Base-by-base conservation (phyloP, 306 rosid species). In the Prosopis cineraria region DNA sequence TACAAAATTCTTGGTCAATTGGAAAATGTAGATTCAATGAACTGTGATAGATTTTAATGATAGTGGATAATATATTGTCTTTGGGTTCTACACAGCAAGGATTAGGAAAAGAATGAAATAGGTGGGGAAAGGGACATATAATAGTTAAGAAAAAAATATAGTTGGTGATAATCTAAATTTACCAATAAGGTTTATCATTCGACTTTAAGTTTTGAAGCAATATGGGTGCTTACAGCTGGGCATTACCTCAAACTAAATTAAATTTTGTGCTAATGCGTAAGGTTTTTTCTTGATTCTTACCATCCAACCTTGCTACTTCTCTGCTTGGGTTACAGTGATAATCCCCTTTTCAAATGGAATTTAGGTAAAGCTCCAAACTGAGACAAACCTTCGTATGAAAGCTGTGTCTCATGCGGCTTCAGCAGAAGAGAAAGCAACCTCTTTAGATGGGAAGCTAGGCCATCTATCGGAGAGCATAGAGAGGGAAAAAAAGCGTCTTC, bases 331-430 rank as follows among this genome's bases (percentile, higher is more conserved):
- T 72, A 43, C 66, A 37, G 63, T 78, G 70, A 41, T 77, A 40
- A 74, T 50, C 24, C 59, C 40, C 60, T 24, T 62, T 76, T 45
- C 58, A 16, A 62, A 48, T 79, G 74, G 56, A 77, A 73, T 79
- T 77, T 80, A 94, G 98, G 89, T 85, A 47, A 94, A 90, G 89
- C 81, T 91, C 74, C 88, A 88, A 86, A 89, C 80, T 73, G 98
- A 92, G 86, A 66, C 50, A 14, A 85, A 85, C 78, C 89, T 89
- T 86, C 93, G 89, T 78, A 22, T 78, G 69, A 88, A 91, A 82
- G 97, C 97, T 0, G 98, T 92, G 89, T 82, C 89, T 79, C 50
- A 68, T 44, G 87, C 86, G 8, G 86, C 97, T 82, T 89, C 83
- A 16, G 88, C 93, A 10, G 90, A 91, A 81, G 93, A 88, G 80